Conservation (phyloP, 495 filamentous ascomycete species). For the Podospora anserina region DNA sequence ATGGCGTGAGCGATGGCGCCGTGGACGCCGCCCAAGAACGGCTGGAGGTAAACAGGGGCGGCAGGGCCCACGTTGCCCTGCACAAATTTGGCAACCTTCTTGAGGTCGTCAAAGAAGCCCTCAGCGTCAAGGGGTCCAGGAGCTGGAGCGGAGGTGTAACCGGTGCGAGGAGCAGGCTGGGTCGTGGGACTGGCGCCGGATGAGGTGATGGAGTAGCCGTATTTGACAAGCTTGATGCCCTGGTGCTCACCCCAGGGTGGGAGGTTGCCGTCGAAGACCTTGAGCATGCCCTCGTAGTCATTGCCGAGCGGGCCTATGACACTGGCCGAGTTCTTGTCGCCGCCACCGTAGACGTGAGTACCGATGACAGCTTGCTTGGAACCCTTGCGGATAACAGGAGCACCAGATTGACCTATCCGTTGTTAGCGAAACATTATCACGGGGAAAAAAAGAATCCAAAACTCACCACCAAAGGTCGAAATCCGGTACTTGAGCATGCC, state of each 20-base stretch:
- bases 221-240: constrained; percentile 17
- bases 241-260: constrained; percentile 11
- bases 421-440: no score
- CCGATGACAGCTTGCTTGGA: constrained; percentile 28
- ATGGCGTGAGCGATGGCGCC: constrained; percentile 21
- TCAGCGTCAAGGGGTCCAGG: constrained; percentile 2
- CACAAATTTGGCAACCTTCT: constrained; percentile 16
- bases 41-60: neutral
- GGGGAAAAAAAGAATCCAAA: neutral
- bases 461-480: constrained; percentile 36
- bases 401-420: constrained; percentile 33
- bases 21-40: constrained; percentile 25
- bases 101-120: constrained; percentile 31
- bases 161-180: neutral
- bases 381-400: constrained; percentile 34
- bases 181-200: no score
- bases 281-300: constrained; percentile 29
- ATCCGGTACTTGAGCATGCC: constrained; percentile 41
- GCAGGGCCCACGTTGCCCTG: constrained; percentile 17
- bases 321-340: constrained; percentile 32
- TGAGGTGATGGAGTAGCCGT: neutral
- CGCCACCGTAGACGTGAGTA: constrained; percentile 35
- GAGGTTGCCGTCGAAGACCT: constrained; percentile 12
- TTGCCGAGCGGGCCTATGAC: constrained; percentile 33
- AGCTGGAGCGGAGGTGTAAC: neutral